These are phyloP conservation scores for Ettlia oleoabundans DNA, from an alignment of 139 green algal genomes.

Conservation along the genomic window DNA sequence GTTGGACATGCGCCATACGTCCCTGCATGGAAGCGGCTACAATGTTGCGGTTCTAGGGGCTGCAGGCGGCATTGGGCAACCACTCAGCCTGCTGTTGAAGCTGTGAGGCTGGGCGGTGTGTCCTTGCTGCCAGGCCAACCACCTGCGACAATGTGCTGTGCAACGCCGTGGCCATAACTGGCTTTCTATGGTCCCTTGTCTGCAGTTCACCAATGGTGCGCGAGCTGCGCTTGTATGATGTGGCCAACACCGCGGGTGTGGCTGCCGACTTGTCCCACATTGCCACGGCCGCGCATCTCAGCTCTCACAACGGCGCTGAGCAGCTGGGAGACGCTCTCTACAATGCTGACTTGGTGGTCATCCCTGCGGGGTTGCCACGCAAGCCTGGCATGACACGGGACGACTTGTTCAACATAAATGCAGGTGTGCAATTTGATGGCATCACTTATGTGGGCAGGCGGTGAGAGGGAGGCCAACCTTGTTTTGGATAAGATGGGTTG, in stretches of 20 bases:
- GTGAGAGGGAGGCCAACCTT: no score
- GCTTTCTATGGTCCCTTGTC: no score
- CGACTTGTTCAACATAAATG: conserved; percentile 99
- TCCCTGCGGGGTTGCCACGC: conserved; percentile 93
- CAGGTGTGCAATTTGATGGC: no score
- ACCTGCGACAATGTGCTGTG: no score
- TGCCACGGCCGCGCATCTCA: conserved; percentile 87
- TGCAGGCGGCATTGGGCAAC: conserved; percentile 87
- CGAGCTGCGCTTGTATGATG: conserved; percentile 96
- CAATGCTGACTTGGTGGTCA: conserved; percentile 89
- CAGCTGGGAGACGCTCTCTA: conserved; percentile 78
- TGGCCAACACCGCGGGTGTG: conserved; percentile 91
- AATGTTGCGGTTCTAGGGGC: conserved; percentile 83
- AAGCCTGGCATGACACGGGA: conserved; percentile 99
- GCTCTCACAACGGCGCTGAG: conserved; percentile 73
- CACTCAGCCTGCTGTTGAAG: conserved; percentile 88
- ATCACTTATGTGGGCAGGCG: no score
- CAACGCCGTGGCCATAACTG: no score
- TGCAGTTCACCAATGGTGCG: conserved; percentile 7
- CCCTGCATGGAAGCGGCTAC: not conserved
- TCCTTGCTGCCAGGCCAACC: not conserved
- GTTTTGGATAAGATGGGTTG: no score
- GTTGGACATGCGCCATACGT: not conserved
- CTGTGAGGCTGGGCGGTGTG: conserved; percentile 45
- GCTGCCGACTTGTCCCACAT: conserved; percentile 94